Percentiles rank a stretch among this genome's conserved stretches.
Conservation (phyloP, 805 yeast species). For the Blastobotrys robertii region DNA sequence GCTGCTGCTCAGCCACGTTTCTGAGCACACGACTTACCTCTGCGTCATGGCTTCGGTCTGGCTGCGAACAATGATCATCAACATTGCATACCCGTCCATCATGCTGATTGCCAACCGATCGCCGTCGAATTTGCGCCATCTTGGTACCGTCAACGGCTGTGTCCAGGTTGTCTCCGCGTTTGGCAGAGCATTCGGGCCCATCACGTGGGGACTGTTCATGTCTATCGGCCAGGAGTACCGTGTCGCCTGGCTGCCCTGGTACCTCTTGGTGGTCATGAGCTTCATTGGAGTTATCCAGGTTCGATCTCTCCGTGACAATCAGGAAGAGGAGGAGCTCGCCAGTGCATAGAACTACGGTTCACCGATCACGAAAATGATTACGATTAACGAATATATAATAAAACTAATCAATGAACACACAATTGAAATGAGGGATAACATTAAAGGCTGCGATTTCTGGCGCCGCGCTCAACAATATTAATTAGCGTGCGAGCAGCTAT, state of each 20-base stretch:
- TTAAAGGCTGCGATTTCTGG: no score
- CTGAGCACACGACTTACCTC: conserved; percentile 7
- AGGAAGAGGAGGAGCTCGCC: conserved; percentile 14
- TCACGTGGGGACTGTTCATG: conserved; percentile 43
- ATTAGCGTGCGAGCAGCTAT: no score
- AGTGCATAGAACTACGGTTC: not conserved
- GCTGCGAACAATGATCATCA: conserved; percentile 33
- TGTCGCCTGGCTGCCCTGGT: conserved; percentile 19
- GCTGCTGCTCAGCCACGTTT: conserved; percentile 28
- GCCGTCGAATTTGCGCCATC: conserved; percentile 41
- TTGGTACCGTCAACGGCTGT: conserved; percentile 49
- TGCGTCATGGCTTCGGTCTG: conserved; percentile 13
- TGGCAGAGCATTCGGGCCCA: conserved; percentile 50
- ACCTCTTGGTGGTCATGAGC: conserved; percentile 12
- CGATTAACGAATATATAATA: no score
- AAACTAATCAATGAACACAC: no score
- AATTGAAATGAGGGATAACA: no score
- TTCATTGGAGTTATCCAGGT: conserved; percentile 11
- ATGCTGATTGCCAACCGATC: conserved; percentile 45
- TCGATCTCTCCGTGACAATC: conserved; percentile 22
- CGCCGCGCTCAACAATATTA: no score
- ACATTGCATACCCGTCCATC: conserved; percentile 45
- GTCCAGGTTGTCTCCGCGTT: conserved; percentile 43
- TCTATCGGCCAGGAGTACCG: conserved; percentile 26
- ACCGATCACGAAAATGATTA: no score